Conservation (phyloP, 2,329 filamentous ascomycete species). For the Fusarium austroafricanum region DNA sequence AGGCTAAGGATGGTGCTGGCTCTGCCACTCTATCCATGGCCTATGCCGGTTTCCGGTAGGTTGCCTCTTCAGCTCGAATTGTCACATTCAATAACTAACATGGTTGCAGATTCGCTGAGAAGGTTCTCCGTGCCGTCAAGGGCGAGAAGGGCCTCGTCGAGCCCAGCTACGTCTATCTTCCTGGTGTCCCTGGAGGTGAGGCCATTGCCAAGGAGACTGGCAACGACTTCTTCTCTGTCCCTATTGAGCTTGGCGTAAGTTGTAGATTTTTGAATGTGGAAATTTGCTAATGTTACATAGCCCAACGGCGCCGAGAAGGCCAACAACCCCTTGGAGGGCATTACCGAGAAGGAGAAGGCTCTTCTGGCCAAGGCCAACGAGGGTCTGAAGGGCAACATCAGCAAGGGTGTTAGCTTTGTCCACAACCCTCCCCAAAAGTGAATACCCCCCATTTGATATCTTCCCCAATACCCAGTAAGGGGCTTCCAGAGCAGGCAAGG, state of each 20-base stretch:
- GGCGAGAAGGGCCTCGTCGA: slow-evolving; percentile 94
- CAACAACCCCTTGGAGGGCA: slow-evolving; percentile 78
- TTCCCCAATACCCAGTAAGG: slow-evolving; percentile 44
- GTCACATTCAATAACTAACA: slow-evolving; percentile 21
- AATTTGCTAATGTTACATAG: slow-evolving; percentile 60
- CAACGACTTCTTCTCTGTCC: slow-evolving; percentile 94
- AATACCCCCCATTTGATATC: slow-evolving; percentile 54
- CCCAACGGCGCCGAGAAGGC: slow-evolving; percentile 87
- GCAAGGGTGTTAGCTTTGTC: slow-evolving; percentile 91
- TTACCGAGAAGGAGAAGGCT: slow-evolving; percentile 89
- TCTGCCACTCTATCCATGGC: slow-evolving; percentile 96
- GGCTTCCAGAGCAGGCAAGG: slow-evolving; percentile 44
- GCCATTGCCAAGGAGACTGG: slow-evolving; percentile 86
- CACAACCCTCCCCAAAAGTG: slow-evolving; percentile 91
- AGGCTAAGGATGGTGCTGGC: slow-evolving; percentile 92
- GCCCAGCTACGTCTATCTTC: slow-evolving; percentile 95
- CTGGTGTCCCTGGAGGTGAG: slow-evolving; percentile 87
- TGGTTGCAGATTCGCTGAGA: slow-evolving; percentile 83
- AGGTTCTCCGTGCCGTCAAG: slow-evolving; percentile 86
- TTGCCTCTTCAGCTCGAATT: background rate
- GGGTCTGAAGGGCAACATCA: slow-evolving; percentile 91
- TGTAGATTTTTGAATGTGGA: slow-evolving; percentile 11
- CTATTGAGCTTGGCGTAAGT: slow-evolving; percentile 93
- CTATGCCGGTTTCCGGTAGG: slow-evolving; percentile 89
- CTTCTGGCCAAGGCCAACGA: slow-evolving; percentile 80